A percentile compares a stretch with the other conserved stretches of the same genome.
Conservation (phyloP, 371 early-diverging fungal species). For the Rhizopus sp. region DNA sequence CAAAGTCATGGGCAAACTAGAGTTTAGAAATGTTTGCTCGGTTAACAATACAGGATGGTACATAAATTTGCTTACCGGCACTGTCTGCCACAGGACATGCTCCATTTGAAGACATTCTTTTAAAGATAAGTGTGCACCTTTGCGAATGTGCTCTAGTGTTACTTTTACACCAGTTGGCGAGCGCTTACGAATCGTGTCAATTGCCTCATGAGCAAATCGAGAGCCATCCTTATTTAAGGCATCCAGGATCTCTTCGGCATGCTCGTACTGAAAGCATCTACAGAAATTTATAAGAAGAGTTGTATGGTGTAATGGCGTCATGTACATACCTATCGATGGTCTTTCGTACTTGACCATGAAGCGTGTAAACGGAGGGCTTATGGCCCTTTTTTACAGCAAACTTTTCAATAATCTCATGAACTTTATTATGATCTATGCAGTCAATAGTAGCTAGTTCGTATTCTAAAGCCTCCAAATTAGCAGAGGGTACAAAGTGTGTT, state of each 20-base stretch:
- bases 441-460: conserved; percentile 75
- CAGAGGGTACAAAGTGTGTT: conserved; percentile 91
- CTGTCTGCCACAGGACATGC: conserved; percentile 66
- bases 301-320: background rate
- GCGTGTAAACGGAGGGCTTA: conserved; percentile 8
- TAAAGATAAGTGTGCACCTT: conserved; percentile 57
- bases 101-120: conserved; percentile 67
- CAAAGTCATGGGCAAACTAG: conserved; percentile 61
- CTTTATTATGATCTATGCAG: conserved; percentile 66
- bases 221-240: conserved; percentile 51
- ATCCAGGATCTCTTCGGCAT: conserved; percentile 73
- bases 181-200: conserved; percentile 56
- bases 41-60: background rate
- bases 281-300: background rate
- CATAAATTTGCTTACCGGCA: conserved; percentile 49
- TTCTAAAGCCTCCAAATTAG: conserved; percentile 72
- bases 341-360: conserved; percentile 16
- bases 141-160: conserved; percentile 72
- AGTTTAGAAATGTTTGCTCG: background rate
- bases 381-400: conserved; percentile 57
- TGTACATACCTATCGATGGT: conserved; percentile 30
- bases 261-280: conserved; percentile 76
- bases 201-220: conserved; percentile 68
- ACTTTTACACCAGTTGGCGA: conserved; percentile 87
- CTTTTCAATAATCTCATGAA: conserved; percentile 86